Evolutionary conservation across 805 yeast genomes (phyloP), one percentile per base, ranked within the genome.

Genomic region (Huiozyma sinensis): DNA sequence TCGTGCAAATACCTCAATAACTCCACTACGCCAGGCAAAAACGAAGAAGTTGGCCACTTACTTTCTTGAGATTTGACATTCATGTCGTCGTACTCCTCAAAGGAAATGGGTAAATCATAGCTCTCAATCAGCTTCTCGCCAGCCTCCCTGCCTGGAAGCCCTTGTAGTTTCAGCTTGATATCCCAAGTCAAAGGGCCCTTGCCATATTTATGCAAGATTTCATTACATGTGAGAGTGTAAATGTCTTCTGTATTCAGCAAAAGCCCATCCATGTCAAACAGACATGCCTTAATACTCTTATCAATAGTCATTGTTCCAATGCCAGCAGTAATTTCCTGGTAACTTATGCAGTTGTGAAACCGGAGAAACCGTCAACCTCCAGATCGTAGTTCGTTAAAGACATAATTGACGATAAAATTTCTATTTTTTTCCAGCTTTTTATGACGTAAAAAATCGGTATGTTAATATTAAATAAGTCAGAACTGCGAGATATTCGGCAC

Each of bases 171-270:
- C 48, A 87, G 71, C 64, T 92, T 92, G 41, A 89, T 75, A 50
- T 85, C 94, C 97, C 97, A 90, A 0, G 92, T 81, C 50, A 83
- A 71, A 2, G 84, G 81, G 0, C 94, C 94, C 56, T 81, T 83
- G 7, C 83, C 85, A 56, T 76, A 82, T 44, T 70, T 67, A 10
- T 77, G 75, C 28, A 92, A 69, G 2, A 85, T 63, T 43, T 77
- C 81, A 41, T 83, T 75, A 31, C 85, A 69, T 3, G 85, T 83
- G 45, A 77, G 77, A 1, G 98, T 90, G 63, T 92, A 92, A 44
- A 89, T 71, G 51, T 85, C 94, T 64, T 92, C 99, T 4, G 97
- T 84, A 66, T 89, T 86, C 58, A 92, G 75, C 49, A 92, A 70
- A 27, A 94, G 75, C 1, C 99, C 99, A 61, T 92, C 99, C 97